Conservation (phyloP, 192 early-diverging fungal species). For the Thamnidium elegans region DNA sequence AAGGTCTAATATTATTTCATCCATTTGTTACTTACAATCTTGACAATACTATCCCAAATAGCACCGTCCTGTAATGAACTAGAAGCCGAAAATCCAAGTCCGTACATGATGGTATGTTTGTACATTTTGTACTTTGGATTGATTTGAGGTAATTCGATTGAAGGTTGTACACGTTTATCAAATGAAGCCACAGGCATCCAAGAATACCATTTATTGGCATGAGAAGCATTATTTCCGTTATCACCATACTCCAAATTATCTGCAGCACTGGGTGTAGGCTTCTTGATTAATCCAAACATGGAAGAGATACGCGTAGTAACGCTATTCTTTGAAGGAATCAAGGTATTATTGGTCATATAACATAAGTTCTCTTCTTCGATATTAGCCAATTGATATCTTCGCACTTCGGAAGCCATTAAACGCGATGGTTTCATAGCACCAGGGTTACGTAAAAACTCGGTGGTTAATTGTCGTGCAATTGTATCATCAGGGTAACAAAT, state of each 20-base stretch:
- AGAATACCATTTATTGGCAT: slow-evolving; percentile 14
- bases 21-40: slow-evolving; percentile 34
- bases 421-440: slow-evolving; percentile 36
- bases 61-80: slow-evolving; percentile 25
- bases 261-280: slow-evolving; percentile 19
- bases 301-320: slow-evolving; percentile 16
- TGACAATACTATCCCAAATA: slow-evolving; percentile 49
- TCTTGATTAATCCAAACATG: slow-evolving; percentile 31
- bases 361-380: slow-evolving; percentile 50
- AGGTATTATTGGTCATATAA: slow-evolving; percentile 40
- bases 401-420: slow-evolving; percentile 51
- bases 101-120: slow-evolving; percentile 36
- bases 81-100: slow-evolving; percentile 37
- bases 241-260: slow-evolving; percentile 6
- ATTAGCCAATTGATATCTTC: slow-evolving; percentile 60
- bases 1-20: not conserved
- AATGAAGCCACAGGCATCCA: slow-evolving; percentile 30
- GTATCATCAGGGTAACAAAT: slow-evolving; percentile 60
- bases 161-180: slow-evolving; percentile 23
- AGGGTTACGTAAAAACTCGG: slow-evolving; percentile 54
- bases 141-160: slow-evolving; percentile 42
- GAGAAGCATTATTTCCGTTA: not conserved
- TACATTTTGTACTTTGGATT: slow-evolving; percentile 33
- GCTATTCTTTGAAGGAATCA: slow-evolving; percentile 19
- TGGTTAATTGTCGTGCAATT: slow-evolving; percentile 54